Evolutionary conservation across 805 yeast genomes (phyloP).

Genomic region (Ogataea pini): DNA sequence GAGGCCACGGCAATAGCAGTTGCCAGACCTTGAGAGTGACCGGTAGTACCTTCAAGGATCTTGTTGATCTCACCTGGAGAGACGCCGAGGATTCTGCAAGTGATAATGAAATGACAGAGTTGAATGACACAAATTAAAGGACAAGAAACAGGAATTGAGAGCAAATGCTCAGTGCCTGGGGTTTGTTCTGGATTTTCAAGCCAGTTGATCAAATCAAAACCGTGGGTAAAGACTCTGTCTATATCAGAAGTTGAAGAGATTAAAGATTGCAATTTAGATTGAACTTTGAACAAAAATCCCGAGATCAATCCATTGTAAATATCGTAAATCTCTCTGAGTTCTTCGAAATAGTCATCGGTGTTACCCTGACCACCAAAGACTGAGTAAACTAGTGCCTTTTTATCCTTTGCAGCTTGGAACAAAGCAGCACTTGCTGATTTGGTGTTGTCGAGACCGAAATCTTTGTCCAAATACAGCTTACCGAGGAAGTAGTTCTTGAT

Average conservation of each 20-base stretch:
- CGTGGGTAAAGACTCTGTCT: slow-evolving; percentile 89
- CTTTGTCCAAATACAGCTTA: slow-evolving; percentile 32
- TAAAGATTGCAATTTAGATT: slow-evolving; percentile 64
- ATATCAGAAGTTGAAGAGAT: slow-evolving; percentile 74
- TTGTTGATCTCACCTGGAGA: slow-evolving; percentile 86
- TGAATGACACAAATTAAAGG: slow-evolving; percentile 98
- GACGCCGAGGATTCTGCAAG: slow-evolving; percentile 79
- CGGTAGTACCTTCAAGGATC: slow-evolving; percentile 72
- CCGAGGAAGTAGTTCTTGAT: slow-evolving; percentile 72
- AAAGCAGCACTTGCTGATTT: slow-evolving; percentile 38
- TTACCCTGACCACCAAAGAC: slow-evolving; percentile 99
- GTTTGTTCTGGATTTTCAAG: slow-evolving; percentile 79
- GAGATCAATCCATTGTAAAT: slow-evolving; percentile 73
- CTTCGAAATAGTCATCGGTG: slow-evolving; percentile 96
- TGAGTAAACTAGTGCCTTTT: slow-evolving; percentile 68
- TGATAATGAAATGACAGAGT: slow-evolving; percentile 86
- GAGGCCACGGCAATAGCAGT: slow-evolving; percentile 90
- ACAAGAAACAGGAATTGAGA: slow-evolving; percentile 91
- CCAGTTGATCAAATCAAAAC: slow-evolving; percentile 88
- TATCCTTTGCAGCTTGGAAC: slow-evolving; percentile 59
- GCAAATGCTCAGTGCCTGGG: slow-evolving; percentile 84
- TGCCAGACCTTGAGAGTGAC: slow-evolving; percentile 89
- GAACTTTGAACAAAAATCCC: slow-evolving; percentile 71
- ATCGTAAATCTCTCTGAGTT: slow-evolving; percentile 80
- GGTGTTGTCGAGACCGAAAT: slow-evolving; percentile 23